phyloP scores from a whole-genome alignment of 345 rosid genomes.

The Citrus mangshanensis region DNA sequence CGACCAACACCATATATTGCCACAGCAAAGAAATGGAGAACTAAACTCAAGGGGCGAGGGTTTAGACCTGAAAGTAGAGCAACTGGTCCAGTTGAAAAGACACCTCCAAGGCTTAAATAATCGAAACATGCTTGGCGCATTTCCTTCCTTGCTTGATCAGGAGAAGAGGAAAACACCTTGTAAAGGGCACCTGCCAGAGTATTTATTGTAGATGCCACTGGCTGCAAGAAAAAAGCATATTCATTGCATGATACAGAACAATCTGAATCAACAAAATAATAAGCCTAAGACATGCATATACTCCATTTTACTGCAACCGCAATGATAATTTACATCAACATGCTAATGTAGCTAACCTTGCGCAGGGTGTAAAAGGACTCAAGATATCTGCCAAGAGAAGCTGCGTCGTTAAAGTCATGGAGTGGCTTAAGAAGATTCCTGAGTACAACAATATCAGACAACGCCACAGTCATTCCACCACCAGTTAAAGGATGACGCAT shows the following conservation, averaged over 20 bases:
- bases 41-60: conserved; percentile 45
- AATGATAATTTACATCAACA: background rate
- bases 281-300: background rate
- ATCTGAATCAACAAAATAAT: background rate
- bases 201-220: conserved; percentile 57
- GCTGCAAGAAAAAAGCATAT: conserved; percentile 21
- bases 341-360: conserved; percentile 31
- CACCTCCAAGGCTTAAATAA: conserved; percentile 54
- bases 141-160: conserved; percentile 47
- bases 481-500: conserved; percentile 60
- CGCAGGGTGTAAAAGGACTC: conserved; percentile 58
- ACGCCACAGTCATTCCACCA: conserved; percentile 57
- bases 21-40: conserved; percentile 53
- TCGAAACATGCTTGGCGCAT: conserved; percentile 58
- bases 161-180: conserved; percentile 47
- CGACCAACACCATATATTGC: conserved; percentile 55
- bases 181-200: conserved; percentile 55
- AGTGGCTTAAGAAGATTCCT: conserved; percentile 40
- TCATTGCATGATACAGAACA: background rate
- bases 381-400: conserved; percentile 33
- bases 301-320: background rate
- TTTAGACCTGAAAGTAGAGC: conserved; percentile 56
- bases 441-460: conserved; percentile 48
- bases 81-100: conserved; percentile 44
- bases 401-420: conserved; percentile 32